Percentiles rank a stretch among this genome's conserved stretches.
These are phyloP conservation scores for Penicillium psychrofluorescens DNA, from an alignment of 495 filamentous ascomycete genomes.

Conservation along the genomic window DNA sequence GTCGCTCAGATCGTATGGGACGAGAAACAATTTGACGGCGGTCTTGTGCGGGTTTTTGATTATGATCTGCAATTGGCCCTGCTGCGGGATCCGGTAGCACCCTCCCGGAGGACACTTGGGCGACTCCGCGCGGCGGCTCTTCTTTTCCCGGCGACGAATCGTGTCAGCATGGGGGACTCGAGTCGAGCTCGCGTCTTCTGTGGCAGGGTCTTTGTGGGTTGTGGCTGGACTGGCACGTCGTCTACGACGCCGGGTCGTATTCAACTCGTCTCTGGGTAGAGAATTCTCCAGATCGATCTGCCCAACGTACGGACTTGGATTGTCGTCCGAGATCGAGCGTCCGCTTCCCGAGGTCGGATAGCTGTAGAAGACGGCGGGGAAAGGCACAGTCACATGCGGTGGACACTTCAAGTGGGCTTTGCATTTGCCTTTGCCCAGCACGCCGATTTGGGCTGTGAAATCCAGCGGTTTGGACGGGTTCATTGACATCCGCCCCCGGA, in stretches of 20 bases:
- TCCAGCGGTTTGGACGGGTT: constrained; percentile 88
- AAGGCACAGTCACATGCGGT: constrained; percentile 84
- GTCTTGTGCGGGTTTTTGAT: constrained; percentile 97
- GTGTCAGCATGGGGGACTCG: constrained; percentile 13
- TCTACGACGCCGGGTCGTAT: constrained; percentile 34
- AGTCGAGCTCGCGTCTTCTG: constrained; percentile 5
- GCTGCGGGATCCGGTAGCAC: constrained; percentile 89
- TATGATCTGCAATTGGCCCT: constrained; percentile 92
- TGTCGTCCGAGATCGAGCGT: constrained; percentile 60
- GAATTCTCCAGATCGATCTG: constrained; percentile 85
- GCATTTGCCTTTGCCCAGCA: constrained; percentile 84
- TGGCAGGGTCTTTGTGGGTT: constrained; percentile 6
- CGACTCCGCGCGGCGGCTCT: constrained; percentile 57
- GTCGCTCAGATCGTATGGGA: constrained; percentile 90
- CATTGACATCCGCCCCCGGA: constrained; percentile 94
- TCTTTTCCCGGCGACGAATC: constrained; percentile 38
- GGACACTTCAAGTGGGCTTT: constrained; percentile 82
- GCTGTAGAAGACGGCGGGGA: constrained; percentile 95
- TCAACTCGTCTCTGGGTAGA: constrained; percentile 42
- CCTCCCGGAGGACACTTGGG: constrained; percentile 72
- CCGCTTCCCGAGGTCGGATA: constrained; percentile 62
- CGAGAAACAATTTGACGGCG: constrained; percentile 87
- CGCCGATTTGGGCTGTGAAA: constrained; percentile 93
- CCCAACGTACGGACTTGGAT: constrained; percentile 93
- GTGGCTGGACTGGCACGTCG: constrained; percentile 41